phyloP scores from a whole-genome alignment of 768 basidiomycete species.

The Termitomyces sp. region DNA sequence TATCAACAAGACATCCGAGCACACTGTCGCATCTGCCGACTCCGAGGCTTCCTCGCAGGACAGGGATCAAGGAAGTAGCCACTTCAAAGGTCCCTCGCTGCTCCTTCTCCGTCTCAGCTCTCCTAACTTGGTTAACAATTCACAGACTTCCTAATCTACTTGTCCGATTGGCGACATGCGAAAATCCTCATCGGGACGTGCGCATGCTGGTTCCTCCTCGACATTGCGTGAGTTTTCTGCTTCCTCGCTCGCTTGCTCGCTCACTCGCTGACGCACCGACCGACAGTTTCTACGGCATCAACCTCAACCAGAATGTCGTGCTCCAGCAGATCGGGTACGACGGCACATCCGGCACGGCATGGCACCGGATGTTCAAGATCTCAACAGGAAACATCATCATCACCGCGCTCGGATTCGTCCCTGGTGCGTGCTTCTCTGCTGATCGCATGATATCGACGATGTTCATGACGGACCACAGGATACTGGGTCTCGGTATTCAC shows the following conservation, averaged over 20 bases:
- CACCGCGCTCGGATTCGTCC: conserved; percentile 71
- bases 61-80: conserved; percentile 29
- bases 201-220: conserved; percentile 69
- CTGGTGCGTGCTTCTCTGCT: conserved; percentile 33
- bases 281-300: conserved; percentile 73
- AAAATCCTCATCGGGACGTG: conserved; percentile 66
- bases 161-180: conserved; percentile 65
- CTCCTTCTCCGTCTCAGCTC: background rate
- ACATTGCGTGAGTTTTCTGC: conserved; percentile 46
- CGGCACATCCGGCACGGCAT: conserved; percentile 48
- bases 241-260: background rate
- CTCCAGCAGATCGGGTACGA: conserved; percentile 67
- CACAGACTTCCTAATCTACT: conserved; percentile 59
- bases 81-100: conserved; percentile 36
- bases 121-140: background rate
- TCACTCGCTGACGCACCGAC: background rate
- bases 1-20: background rate
- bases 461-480: conserved; percentile 25
- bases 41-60: background rate
- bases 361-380: conserved; percentile 63
- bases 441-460: background rate
- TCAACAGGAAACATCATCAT: conserved; percentile 67
- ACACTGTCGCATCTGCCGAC: background rate
- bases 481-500: conserved; percentile 66
- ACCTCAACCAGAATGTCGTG: conserved; percentile 70